Evolutionary conservation across 2,329 filamentous ascomycete genomes (phyloP), one percentile per base, ranked within the genome.

Genomic region (Albophoma yamanashiensis): DNA sequence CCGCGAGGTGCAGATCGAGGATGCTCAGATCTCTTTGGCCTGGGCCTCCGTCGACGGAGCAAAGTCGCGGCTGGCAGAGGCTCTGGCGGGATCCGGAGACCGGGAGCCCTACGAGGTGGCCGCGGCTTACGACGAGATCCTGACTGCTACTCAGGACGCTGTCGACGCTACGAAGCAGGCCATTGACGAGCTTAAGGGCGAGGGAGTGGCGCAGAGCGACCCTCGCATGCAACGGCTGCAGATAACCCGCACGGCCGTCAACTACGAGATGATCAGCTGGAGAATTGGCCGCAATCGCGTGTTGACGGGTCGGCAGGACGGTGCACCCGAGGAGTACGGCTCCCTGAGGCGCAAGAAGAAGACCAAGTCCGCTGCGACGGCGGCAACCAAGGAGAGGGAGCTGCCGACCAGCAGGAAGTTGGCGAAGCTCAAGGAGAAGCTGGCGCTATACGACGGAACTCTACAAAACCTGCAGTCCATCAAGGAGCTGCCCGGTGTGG

Each of bases 191-290:
- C 79, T 97, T 60, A 84, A 85, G 57, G 86, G 83, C 62, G 94
- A 99, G 71, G 89, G 91, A 1, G 84, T 96, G 17, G 83, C 90
- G 27, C 89, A 91, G 71, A 87, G 91, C 60, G 93, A 99, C 69
- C 77, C 85, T 42, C 85, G 91, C 60, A 92, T 99, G 86, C 94
- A 99, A 75, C 87, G 92, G 67, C 78, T 99, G 55, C 92, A 96
- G 66, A 89, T 99, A 61, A 96, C 92, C 4, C 88, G 89, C 62
- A 95, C 95, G 0, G 92, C 93, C 1, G 91, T 97, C 60, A 96
- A 94, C 73, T 97, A 96, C 72, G 90, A 91, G 65, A 85, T 97
- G 74, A 89, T 99, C 60, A 92, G 91, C 69, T 97, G 92, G 92
- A 84, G 94, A 71, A 90, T 97, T 64, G 93, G 93, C 34, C 87